Conservation (phyloP, 176 grass and related monocot species). For the Musa acuminata region DNA sequence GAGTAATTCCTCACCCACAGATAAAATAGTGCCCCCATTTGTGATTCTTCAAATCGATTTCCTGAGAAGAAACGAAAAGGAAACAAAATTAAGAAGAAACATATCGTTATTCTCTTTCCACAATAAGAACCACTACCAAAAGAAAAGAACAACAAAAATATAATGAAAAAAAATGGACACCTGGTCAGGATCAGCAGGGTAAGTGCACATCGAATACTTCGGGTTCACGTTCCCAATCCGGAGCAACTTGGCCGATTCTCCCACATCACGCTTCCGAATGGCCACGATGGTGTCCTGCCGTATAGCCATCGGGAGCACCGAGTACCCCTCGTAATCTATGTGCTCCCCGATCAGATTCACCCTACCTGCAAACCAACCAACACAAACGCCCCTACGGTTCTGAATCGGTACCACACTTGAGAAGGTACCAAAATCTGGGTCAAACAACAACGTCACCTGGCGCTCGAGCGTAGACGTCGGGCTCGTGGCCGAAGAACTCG, state of each 20-base stretch:
- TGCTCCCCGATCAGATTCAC: slow-evolving; percentile 98
- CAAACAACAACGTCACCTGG: slow-evolving; percentile 36
- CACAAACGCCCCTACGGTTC: not conserved
- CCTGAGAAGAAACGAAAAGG: slow-evolving; percentile 31
- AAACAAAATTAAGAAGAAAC: not conserved
- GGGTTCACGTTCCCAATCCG: slow-evolving; percentile 77
- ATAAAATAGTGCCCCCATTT: slow-evolving; percentile 98
- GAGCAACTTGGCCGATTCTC: slow-evolving; percentile 29
- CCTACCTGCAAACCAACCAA: slow-evolving; percentile 39
- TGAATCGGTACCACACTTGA: not conserved
- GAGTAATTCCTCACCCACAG: slow-evolving; percentile 61
- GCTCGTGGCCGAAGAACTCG: slow-evolving; percentile 36
- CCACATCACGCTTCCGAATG: slow-evolving; percentile 43
- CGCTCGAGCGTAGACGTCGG: slow-evolving; percentile 65
- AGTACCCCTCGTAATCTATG: slow-evolving; percentile 96
- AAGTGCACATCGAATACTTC: slow-evolving; percentile 74
- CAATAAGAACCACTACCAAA: not conserved
- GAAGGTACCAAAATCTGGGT: not conserved
- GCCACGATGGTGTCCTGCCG: slow-evolving; percentile 95
- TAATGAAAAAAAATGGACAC: slow-evolving; percentile 16
- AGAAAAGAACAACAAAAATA: not conserved
- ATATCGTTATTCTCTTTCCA: not conserved
- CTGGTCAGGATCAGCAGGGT: slow-evolving; percentile 75
- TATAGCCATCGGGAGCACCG: slow-evolving; percentile 97
- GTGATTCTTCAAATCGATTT: slow-evolving; percentile 90